Base-by-base conservation (phyloP, 257 asterid species). In the Jacaranda copaia region DNA sequence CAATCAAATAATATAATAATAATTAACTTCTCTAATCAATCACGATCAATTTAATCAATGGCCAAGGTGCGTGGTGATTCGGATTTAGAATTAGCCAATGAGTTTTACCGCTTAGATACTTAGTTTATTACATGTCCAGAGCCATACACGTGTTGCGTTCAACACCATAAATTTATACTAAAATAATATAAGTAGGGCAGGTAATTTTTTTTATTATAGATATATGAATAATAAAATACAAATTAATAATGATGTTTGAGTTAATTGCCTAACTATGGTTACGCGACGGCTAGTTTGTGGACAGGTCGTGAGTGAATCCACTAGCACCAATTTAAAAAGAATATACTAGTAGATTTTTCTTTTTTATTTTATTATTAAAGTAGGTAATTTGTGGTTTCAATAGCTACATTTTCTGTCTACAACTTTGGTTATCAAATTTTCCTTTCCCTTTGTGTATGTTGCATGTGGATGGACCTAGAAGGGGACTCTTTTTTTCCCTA, bases 61-160 rank as follows among this genome's bases (percentile, higher is more conserved):
- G 61, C 57, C 48, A 61, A 59, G 70, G 32, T 69, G 84, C 80
- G 60, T 70, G 73, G 72, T 70, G 83, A 75, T 70, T 80, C 78
- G 19, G 64, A 77, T 69, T 80, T 38, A 43, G 9, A 25, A 38
- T 45, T 18, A 72, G 20, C 82, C 78, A 74, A 73, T 77, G 57
- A 65, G 20, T 66, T 35, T 62, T 53, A 46, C 60, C 6, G 58
- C 14, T 12, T 40, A 8, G 52, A 64, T 72, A 40, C 39, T 58
- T 49, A 4, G 32, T 59, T 18, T 20, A 7, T 13, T 40, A 32
- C 32, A 36, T 60, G 59, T 25, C 11, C 35, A 0, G 45, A 66
- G 42, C 25, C 9, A 2, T 63, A 42, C 74, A 73, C 3, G 72
- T 82, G 85, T 43, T 80, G 11, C 70, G 43, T 60, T 62, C 11